Conservation (phyloP, 2,329 filamentous ascomycete species). For the Orbilia javanica region DNA sequence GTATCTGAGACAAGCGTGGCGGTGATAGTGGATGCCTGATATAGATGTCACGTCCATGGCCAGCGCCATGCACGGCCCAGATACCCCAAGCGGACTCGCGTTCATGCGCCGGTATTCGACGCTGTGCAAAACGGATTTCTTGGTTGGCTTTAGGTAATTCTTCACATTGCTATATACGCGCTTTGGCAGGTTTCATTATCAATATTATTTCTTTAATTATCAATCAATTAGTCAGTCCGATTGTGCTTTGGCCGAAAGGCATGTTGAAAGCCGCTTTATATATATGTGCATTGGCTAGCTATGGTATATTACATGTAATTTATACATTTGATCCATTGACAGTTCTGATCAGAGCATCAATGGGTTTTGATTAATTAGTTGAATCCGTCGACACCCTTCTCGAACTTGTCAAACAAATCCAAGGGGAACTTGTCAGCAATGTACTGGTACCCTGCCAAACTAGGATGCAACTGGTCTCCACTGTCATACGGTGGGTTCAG, state of each 20-base stretch:
- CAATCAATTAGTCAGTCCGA: too few relatives aligned
- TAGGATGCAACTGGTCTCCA: constrained; percentile 76
- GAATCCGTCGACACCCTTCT: constrained; percentile 49
- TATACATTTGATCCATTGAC: neutral
- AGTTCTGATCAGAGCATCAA: neutral
- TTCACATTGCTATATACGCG: too few relatives aligned
- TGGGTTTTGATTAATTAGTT: constrained; percentile 27
- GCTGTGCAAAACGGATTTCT: too few relatives aligned
- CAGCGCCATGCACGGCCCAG: constrained; percentile 3
- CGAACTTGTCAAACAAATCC: constrained; percentile 67
- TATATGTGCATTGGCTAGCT: neutral
- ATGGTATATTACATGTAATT: neutral
- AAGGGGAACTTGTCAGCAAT: constrained; percentile 73
- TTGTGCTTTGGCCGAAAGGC: too few relatives aligned
- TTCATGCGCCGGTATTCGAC: constrained; percentile 3
- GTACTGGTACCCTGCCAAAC: constrained; percentile 72
- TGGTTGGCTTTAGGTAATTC: neutral
- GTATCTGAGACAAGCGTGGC: constrained; percentile 10
- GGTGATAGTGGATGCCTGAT: constrained; percentile 25
- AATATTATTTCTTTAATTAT: too few relatives aligned
- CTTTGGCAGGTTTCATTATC: neutral
- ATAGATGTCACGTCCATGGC: constrained; percentile 10
- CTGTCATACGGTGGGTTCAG: constrained; percentile 71
- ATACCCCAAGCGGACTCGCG: constrained; percentile 3
- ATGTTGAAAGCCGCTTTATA: neutral